Conservation (phyloP, 1,284 basidiomycete genomes). For the Leccinum solheimii region DNA sequence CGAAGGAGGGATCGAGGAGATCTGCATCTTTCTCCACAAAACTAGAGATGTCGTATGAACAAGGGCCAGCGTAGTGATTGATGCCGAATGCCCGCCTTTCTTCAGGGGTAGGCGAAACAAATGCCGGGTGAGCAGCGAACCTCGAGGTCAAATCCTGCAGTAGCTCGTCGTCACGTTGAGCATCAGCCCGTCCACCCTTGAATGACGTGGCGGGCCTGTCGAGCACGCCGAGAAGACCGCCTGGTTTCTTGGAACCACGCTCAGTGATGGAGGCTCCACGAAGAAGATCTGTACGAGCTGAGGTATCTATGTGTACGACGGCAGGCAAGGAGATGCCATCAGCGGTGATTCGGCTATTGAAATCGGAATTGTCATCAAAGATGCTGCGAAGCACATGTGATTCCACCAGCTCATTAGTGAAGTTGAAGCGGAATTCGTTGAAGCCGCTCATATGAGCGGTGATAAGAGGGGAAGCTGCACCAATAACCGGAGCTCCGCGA, state of each 20-base stretch:
- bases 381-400: slow-evolving; percentile 73
- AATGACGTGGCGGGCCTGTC: slow-evolving; percentile 71
- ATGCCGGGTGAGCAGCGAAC: slow-evolving; percentile 77
- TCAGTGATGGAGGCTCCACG: slow-evolving; percentile 72
- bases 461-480: slow-evolving; percentile 67
- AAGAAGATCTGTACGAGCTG: slow-evolving; percentile 80
- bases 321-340: slow-evolving; percentile 75
- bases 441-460: slow-evolving; percentile 80
- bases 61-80: slow-evolving; percentile 83
- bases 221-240: slow-evolving; percentile 78
- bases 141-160: slow-evolving; percentile 72
- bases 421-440: slow-evolving; percentile 89
- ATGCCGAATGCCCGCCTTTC: slow-evolving; percentile 71
- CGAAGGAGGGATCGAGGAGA: slow-evolving; percentile 83
- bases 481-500: slow-evolving; percentile 61
- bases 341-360: slow-evolving; percentile 59
- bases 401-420: slow-evolving; percentile 80
- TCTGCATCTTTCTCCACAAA: slow-evolving; percentile 88
- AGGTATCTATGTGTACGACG: slow-evolving; percentile 75
- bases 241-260: slow-evolving; percentile 68
- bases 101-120: slow-evolving; percentile 48
- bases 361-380: slow-evolving; percentile 74
- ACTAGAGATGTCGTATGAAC: slow-evolving; percentile 70
- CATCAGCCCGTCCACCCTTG: slow-evolving; percentile 73
- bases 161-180: slow-evolving; percentile 73